Conservation (phyloP, 352 stramenopile genomes). For the Globisporangium abappressorium region DNA sequence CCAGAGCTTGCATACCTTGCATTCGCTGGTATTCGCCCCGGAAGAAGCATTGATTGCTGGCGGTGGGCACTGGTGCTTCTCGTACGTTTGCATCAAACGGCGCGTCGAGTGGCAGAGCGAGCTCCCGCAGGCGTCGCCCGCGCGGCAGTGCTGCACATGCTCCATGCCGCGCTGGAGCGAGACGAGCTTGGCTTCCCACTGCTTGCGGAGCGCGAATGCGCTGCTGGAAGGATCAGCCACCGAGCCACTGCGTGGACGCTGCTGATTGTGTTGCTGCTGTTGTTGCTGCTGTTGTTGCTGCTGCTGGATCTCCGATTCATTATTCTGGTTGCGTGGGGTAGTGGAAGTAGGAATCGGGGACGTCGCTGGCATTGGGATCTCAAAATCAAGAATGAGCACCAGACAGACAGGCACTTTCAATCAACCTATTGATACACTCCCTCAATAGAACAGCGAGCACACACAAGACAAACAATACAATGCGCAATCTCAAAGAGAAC, state of each 20-base stretch:
- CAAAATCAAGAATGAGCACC: conserved; percentile 11
- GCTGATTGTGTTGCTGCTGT: not conserved
- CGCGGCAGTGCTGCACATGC: conserved; percentile 54
- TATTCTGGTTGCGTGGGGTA: conserved; percentile 1
- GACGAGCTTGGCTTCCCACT: conserved; percentile 57
- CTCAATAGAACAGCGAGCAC: not conserved
- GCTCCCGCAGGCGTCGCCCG: conserved; percentile 53
- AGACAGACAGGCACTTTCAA: not conserved
- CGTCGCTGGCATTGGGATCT: conserved; percentile 15
- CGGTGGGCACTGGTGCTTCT: conserved; percentile 49
- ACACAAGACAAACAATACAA: not conserved
- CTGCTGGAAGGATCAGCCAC: not conserved
- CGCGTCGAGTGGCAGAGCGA: conserved; percentile 72
- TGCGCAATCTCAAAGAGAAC: conserved; percentile 1
- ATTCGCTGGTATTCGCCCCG: conserved; percentile 27
- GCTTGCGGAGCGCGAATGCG: conserved; percentile 41
- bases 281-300: conserved; percentile 2
- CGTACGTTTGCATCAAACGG: conserved; percentile 62
- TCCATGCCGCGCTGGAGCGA: conserved; percentile 67
- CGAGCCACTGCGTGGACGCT: not conserved
- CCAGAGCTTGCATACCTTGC: conserved; percentile 81
- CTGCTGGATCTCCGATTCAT: conserved; percentile 6
- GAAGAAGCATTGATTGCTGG: not conserved
- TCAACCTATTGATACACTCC: not conserved
- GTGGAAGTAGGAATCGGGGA: conserved; percentile 10